Percentiles rank a stretch among this genome's conserved stretches.
phyloP scores from a whole-genome alignment of 192 early-diverging fungal genomes.

The Linderina pennispora region DNA sequence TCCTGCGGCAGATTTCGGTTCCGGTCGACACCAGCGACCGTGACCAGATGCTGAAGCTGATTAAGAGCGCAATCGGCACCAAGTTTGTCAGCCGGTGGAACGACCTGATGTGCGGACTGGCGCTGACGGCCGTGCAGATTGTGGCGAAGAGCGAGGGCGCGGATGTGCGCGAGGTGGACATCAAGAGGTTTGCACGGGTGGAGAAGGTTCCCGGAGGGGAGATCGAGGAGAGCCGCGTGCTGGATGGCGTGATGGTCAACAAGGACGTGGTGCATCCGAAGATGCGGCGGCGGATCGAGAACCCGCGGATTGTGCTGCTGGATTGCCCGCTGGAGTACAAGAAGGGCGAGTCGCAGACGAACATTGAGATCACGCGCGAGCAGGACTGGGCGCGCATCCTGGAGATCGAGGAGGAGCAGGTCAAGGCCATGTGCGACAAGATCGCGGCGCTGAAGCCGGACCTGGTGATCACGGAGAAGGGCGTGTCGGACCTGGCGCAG shows the following conservation, averaged over 20 bases:
- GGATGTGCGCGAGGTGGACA: conserved; percentile 88
- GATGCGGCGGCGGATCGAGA: conserved; percentile 92
- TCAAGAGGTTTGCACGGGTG: conserved; percentile 95
- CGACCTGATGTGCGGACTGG: conserved; percentile 95
- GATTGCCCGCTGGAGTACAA: conserved; percentile 99
- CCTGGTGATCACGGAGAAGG: conserved; percentile 98
- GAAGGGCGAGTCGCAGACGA: conserved; percentile 99
- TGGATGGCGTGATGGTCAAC: conserved; percentile 98
- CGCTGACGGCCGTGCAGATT: conserved; percentile 91
- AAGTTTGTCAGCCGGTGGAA: conserved; percentile 96
- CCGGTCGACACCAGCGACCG: conserved; percentile 79
- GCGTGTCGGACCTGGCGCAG: conserved; percentile 97
- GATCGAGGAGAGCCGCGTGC: conserved; percentile 90
- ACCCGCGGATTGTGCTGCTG: conserved; percentile 91
- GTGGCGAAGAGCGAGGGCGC: conserved; percentile 44
- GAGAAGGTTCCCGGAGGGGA: conserved; percentile 99
- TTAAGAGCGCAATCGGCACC: conserved; percentile 93
- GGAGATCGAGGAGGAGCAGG: conserved; percentile 99
- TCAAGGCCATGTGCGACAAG: conserved; percentile 94
- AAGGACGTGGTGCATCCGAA: conserved; percentile 99
- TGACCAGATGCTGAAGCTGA: conserved; percentile 84
- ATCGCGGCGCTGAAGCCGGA: conserved; percentile 96
- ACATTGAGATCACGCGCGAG: conserved; percentile 97
- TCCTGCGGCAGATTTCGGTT: conserved; percentile 79
- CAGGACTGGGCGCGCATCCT: conserved; percentile 93